Evolutionary conservation across 495 filamentous ascomycete genomes (phyloP).

Genomic region (Alectoria sarmentosa): DNA sequence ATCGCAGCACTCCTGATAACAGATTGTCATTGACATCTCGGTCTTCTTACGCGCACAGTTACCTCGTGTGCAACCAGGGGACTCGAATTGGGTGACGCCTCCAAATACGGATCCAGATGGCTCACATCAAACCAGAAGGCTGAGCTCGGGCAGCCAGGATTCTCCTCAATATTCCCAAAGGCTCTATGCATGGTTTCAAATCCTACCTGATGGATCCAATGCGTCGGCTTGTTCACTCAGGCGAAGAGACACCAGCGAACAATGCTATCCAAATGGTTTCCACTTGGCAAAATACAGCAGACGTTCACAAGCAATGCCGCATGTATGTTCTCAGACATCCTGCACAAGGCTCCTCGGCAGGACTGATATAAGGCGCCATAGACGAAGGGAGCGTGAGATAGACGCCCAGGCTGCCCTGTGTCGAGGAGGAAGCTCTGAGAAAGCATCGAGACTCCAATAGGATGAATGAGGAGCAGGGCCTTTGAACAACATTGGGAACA

Average conservation of each 20-base stretch:
- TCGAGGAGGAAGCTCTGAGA: neutral
- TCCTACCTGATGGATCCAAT: neutral
- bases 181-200: neutral
- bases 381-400: neutral
- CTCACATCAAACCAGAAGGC: slow-evolving; percentile 10
- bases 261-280: neutral
- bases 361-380: too few species aligned
- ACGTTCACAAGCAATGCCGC: slow-evolving; percentile 7
- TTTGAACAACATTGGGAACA: neutral
- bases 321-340: slow-evolving; percentile 4
- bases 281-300: neutral
- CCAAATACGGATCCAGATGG: slow-evolving; percentile 3
- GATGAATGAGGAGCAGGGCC: neutral
- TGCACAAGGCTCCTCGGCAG: neutral
- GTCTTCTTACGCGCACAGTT: neutral
- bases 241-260: slow-evolving; percentile 9
- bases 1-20: neutral
- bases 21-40: neutral
- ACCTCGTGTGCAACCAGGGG: neutral
- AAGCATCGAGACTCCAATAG: neutral
- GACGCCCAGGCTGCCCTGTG: neutral
- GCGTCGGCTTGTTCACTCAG: slow-evolving; percentile 5
- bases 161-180: slow-evolving; percentile 1
- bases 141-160: slow-evolving; percentile 13
- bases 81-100: neutral